A percentile compares a stretch with the other conserved stretches of the same genome.
Conservation (phyloP, 345 rosid species). For the Cardamine chenopodiifolia region DNA sequence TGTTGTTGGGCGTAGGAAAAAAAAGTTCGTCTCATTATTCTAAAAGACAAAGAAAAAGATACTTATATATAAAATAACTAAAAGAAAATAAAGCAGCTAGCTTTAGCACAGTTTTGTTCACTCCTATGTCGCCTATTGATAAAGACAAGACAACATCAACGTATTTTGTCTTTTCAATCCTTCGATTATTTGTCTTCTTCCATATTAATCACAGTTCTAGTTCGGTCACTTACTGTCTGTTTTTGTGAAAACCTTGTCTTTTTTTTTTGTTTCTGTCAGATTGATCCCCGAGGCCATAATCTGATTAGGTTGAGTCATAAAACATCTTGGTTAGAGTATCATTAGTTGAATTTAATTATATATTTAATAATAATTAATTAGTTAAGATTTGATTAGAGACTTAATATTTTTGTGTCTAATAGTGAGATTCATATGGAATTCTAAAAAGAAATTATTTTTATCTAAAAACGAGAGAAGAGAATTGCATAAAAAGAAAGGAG, state of each 20-base stretch:
- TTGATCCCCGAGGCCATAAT: neutral
- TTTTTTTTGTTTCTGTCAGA: slow-evolving; percentile 1
- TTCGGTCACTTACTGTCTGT: slow-evolving; percentile 20
- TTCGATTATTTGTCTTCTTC: slow-evolving; percentile 40
- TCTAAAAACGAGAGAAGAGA: too few species aligned
- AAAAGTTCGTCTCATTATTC: slow-evolving; percentile 1
- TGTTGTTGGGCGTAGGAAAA: slow-evolving; percentile 16
- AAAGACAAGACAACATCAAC: slow-evolving; percentile 39
- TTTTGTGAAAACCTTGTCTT: neutral
- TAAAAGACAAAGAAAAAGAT: slow-evolving; percentile 27
- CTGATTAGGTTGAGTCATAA: neutral
- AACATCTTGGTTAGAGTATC: too few species aligned
- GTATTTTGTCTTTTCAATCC: slow-evolving; percentile 26
- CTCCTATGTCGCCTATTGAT: slow-evolving; percentile 42
- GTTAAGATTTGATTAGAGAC: too few species aligned
- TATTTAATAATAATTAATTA: too few species aligned
- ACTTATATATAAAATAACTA: neutral
- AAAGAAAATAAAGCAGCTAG: slow-evolving; percentile 19
- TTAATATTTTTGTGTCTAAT: too few species aligned
- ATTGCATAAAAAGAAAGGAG: too few species aligned
- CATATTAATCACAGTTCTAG: slow-evolving; percentile 16
- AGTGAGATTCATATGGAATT: too few species aligned
- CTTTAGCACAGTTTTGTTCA: slow-evolving; percentile 32
- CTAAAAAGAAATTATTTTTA: too few species aligned
- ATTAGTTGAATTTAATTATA: too few species aligned